These are phyloP conservation scores for Melaleuca alternifolia DNA, from an alignment of 345 rosid species.

Conservation along the genomic window DNA sequence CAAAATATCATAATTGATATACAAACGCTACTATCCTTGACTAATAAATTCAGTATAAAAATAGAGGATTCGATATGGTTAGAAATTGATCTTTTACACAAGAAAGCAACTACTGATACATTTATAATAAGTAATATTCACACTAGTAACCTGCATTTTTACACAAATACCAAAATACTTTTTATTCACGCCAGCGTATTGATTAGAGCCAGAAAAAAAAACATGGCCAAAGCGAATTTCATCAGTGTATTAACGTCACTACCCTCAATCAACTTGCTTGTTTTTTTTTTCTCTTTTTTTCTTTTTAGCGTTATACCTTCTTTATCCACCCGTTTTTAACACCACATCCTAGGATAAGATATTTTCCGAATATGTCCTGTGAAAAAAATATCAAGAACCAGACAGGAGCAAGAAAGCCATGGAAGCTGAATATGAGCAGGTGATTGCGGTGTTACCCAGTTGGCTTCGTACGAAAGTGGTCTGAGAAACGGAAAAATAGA, in stretches of 20 bases:
- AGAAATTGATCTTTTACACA: background rate
- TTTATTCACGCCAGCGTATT: background rate
- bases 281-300: no score
- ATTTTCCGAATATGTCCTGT: background rate
- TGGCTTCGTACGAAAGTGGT: background rate
- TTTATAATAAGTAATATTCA: background rate
- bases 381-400: background rate
- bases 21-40: background rate
- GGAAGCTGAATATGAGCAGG: background rate
- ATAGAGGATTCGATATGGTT: background rate
- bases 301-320: background rate
- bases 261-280: no score
- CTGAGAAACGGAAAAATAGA: background rate
- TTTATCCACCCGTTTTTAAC: background rate
- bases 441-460: background rate
- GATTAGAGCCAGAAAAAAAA: background rate
- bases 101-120: background rate
- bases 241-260: no score
- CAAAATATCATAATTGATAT: background rate
- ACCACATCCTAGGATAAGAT: background rate
- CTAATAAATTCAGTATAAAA: background rate
- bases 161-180: background rate
- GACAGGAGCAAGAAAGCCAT: background rate
- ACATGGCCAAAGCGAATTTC: no score
- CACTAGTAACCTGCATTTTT: background rate